Evolutionary conservation across 495 filamentous ascomycete genomes (phyloP).

Genomic region (Xylaria grammica): DNA sequence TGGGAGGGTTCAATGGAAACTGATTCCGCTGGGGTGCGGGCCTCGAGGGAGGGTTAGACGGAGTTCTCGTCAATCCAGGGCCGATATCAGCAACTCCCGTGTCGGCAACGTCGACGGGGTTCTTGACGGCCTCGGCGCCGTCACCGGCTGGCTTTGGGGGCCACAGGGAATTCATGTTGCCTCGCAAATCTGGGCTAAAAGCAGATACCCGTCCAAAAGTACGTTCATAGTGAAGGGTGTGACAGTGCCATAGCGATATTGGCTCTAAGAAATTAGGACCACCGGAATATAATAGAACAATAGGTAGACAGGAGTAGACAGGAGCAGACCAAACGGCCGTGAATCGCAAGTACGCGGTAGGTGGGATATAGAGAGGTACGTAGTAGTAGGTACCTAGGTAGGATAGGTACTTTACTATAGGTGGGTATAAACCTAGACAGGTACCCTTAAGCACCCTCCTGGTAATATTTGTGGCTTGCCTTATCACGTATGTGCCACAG

Average conservation of each 20-base stretch:
- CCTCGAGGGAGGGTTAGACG: slow-evolving; percentile 27
- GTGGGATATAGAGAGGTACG: no score
- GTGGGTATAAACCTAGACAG: no score
- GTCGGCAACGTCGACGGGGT: slow-evolving; percentile 35
- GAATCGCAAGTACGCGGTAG: no score
- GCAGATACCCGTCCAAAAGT: slow-evolving; percentile 15
- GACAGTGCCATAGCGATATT: slow-evolving; percentile 1
- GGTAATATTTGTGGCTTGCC: no score
- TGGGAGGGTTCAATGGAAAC: slow-evolving; percentile 30
- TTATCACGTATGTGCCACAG: not conserved
- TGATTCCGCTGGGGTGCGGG: slow-evolving; percentile 44
- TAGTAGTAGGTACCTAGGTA: not conserved
- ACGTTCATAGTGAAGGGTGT: slow-evolving; percentile 23
- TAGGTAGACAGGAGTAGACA: no score
- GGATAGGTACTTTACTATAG: no score
- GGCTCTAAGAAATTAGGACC: no score
- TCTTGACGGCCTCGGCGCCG: slow-evolving; percentile 29
- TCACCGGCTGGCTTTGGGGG: slow-evolving; percentile 41
- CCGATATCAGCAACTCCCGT: slow-evolving; percentile 40
- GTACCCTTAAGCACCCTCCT: no score
- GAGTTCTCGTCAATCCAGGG: slow-evolving; percentile 23
- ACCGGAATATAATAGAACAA: no score
- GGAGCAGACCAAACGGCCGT: no score
- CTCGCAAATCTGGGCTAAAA: slow-evolving; percentile 17
- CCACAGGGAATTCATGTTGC: slow-evolving; percentile 53